Base-by-base conservation (phyloP, 768 basidiomycete genomes). In the Gloeostereum incarnatum region DNA sequence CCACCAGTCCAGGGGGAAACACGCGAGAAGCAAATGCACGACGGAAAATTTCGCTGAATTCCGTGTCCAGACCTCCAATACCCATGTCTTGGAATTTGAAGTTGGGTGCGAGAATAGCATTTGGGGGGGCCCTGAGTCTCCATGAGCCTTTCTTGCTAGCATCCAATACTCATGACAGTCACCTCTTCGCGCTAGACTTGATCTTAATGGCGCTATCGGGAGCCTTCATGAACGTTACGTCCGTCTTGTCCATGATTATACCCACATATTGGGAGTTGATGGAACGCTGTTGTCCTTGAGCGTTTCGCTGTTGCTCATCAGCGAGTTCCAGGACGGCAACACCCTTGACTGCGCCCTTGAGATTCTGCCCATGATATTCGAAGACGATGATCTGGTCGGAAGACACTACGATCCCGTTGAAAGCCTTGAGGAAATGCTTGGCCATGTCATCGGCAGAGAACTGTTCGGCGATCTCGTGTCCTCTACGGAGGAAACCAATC, bases 71-170 rank as follows among this genome's bases (percentile, higher is more conserved):
- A 52, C 96, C 96, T 52, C 96, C 96, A 51, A 99, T 98, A 13
- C 96, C 96, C 94, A 99, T 98, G 57, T 99, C 96, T 53, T 94
- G 88, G 45, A 99, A 99, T 60, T 96, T 98, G 75, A 99, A 99
- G 61, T 97, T 97, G 1, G 96, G 91, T 0, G 91, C 81, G 7
- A 99, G 73, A 48, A 99, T 94, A 1, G 96, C 91, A 55, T 97
- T 98, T 5, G 92, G 78, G 4, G 91, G 81, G 0, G 88, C 78
- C 49, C 90, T 93, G 34, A 3, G 34, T 10, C 18, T 7, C 36
- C 10, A 20, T 31, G 38, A 42, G 14, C 34, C 10, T 35, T 40
- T 29, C 24, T 43, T 11, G 17, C 35, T 8, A 30, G 6, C 21
- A 35, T 26, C n/a, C n/a, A n/a, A 36, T 24, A 14, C 4, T 38